phyloP scores from a whole-genome alignment of 2,329 filamentous ascomycete genomes.

The Xylariaceae sp. region DNA sequence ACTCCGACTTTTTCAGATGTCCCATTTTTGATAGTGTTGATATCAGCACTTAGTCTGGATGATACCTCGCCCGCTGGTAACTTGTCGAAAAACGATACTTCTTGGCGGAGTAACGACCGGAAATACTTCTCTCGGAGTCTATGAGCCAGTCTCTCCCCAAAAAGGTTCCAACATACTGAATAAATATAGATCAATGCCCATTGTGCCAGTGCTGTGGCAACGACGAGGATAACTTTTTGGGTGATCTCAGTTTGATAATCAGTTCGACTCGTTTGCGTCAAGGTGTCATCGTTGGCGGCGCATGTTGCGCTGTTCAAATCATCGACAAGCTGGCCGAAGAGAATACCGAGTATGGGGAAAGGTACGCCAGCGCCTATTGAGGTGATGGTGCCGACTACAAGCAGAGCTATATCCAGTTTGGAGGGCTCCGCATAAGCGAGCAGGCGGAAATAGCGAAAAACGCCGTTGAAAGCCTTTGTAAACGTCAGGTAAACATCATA shows the following conservation, averaged over 20 bases:
- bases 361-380: slow-evolving; percentile 60
- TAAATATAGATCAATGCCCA: slow-evolving; percentile 58
- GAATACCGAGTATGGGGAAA: slow-evolving; percentile 61
- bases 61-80: slow-evolving; percentile 56
- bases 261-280: slow-evolving; percentile 21
- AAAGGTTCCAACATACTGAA: slow-evolving; percentile 56
- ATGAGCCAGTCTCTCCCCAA: slow-evolving; percentile 55
- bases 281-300: slow-evolving; percentile 23
- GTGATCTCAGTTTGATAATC: slow-evolving; percentile 41
- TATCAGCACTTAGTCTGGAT: slow-evolving; percentile 56
- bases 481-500: slow-evolving; percentile 2
- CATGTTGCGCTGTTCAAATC: slow-evolving; percentile 59
- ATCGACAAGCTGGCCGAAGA: slow-evolving; percentile 64
- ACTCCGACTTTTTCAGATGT: slow-evolving; percentile 63
- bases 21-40: slow-evolving; percentile 58
- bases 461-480: slow-evolving; percentile 14
- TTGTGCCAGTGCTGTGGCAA: slow-evolving; percentile 58
- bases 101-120: slow-evolving; percentile 51
- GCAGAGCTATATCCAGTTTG: slow-evolving; percentile 42
- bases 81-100: slow-evolving; percentile 57
- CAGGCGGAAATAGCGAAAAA: slow-evolving; percentile 43
- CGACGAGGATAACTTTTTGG: slow-evolving; percentile 53
- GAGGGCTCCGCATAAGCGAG: slow-evolving; percentile 45
- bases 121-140: slow-evolving; percentile 56
- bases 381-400: slow-evolving; percentile 39